These are phyloP conservation scores for Oryza brachyantha DNA, from an alignment of 176 grass and related monocot species.

Conservation along the genomic window DNA sequence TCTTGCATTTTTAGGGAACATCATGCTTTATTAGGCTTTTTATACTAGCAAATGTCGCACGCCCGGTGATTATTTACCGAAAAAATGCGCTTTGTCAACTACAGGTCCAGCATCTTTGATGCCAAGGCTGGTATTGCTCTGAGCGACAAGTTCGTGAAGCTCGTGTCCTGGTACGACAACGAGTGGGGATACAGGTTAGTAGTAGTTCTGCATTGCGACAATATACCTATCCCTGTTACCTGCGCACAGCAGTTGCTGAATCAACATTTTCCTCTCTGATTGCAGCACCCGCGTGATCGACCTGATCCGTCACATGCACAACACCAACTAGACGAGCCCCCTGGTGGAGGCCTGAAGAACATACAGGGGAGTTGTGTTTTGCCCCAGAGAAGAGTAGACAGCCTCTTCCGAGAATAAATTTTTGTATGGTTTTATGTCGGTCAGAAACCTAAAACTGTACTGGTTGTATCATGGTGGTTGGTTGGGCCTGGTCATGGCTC, in stretches of 20 bases:
- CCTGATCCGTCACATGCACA: constrained; percentile 79
- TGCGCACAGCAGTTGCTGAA: neutral
- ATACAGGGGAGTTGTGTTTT: constrained; percentile 29
- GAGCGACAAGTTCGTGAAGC: constrained; percentile 57
- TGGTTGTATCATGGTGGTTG: constrained; percentile 12
- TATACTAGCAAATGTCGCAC: neutral
- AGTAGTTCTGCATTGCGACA: neutral
- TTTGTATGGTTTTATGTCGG: constrained; percentile 15
- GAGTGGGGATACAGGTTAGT: constrained; percentile 77
- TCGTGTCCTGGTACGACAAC: constrained; percentile 72
- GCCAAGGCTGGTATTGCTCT: constrained; percentile 63
- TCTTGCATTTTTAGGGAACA: neutral
- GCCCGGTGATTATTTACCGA: neutral
- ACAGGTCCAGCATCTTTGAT: constrained; percentile 66
- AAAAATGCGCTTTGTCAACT: neutral
- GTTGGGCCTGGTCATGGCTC: constrained; percentile 16
- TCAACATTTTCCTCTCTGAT: neutral
- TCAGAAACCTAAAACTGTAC: constrained; percentile 19
- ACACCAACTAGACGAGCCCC: constrained; percentile 42
- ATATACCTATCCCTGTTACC: neutral
- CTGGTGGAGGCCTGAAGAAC: neutral
- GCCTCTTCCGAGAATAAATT: constrained; percentile 46
- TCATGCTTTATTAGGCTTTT: neutral
- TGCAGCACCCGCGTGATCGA: constrained; percentile 81
- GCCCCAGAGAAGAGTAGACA: constrained; percentile 13